Evolutionary conservation across 345 rosid genomes (phyloP), one percentile per base, ranked within the genome.

Genomic region (Heritiera fomes): DNA sequence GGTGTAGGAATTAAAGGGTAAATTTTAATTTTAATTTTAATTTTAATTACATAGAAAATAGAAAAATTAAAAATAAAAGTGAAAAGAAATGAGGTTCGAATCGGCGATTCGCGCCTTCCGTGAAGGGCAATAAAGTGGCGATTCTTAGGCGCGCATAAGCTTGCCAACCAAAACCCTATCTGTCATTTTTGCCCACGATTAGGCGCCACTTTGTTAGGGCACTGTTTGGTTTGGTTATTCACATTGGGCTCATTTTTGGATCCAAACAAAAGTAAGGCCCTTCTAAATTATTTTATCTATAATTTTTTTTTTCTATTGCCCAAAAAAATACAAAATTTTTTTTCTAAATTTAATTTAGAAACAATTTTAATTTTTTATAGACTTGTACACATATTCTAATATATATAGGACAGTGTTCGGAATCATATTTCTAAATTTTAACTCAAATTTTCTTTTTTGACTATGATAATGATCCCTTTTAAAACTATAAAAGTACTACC

Each of bases 41-140:
- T 59, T 69, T 46, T 34, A 34, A 34, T 34, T 34, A 34, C 38
- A 1, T 34, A 34, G 3, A 1, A 34, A 34, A 13, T 1, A 47
- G 2, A 41, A 41, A 41, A 66, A 40, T 23, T 23, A 23, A 2
- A 7, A 40, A 15, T 14, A 17, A 0, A 61, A 64, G 52, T 23
- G 32, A 10, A 69, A 23, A 8, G 47, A 70, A 47, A 62, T 6
- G 58, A 23, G 62, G 75, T 86, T 81, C 72, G 82, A 83, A 77
- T 81, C 81, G 80, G 83, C 82, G 77, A 80, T 47, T 71, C 79
- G 77, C 84, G 77, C 84, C 87, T 46, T 82, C 73, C 46, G 7
- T 11, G 23, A 41, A 43, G 67, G 56, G 46, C 34, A 18, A 80
- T 30, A 46, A 81, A 73, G 52, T 38, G 81, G 68, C 84, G 85